These are phyloP conservation scores for Flaveria linearis DNA, from an alignment of 129 eudicot genomes.

Conservation along the genomic window DNA sequence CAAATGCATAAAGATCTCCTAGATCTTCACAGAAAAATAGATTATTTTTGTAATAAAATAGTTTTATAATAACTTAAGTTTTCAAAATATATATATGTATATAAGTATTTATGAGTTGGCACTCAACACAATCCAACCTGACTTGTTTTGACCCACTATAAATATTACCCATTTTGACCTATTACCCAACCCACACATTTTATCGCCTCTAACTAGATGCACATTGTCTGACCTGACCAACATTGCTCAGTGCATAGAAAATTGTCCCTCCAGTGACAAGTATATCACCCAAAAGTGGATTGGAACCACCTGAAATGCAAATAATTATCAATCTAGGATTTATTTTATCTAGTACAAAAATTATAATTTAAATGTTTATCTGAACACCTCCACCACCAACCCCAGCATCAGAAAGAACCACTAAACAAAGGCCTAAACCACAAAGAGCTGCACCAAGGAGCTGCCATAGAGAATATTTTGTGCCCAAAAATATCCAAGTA, in stretches of 20 bases:
- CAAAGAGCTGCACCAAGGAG: slow-evolving; percentile 76
- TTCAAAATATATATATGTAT: neutral
- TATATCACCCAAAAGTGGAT: slow-evolving; percentile 76
- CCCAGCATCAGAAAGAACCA: slow-evolving; percentile 67
- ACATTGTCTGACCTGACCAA: slow-evolving; percentile 65
- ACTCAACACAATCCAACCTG: neutral
- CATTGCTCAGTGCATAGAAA: slow-evolving; percentile 67
- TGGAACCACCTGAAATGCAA: slow-evolving; percentile 71
- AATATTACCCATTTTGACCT: neutral
- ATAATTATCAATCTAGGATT: neutral
- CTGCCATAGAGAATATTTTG: slow-evolving; percentile 65
- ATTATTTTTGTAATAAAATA: neutral
- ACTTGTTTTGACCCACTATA: neutral
- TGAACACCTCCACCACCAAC: slow-evolving; percentile 65
- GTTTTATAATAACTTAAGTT: neutral
- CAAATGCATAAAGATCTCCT: neutral
- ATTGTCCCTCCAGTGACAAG: slow-evolving; percentile 65
- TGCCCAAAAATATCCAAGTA: slow-evolving; percentile 76
- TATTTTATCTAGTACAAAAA: neutral
- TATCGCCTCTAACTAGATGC: neutral
- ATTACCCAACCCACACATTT: slow-evolving; percentile 4
- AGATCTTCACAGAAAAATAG: neutral
- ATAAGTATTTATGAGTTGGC: no score
- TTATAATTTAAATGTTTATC: neutral
- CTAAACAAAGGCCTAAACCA: slow-evolving; percentile 65